Base-by-base conservation (phyloP, 169 alveolate species). In the Perkinsus olseni region DNA sequence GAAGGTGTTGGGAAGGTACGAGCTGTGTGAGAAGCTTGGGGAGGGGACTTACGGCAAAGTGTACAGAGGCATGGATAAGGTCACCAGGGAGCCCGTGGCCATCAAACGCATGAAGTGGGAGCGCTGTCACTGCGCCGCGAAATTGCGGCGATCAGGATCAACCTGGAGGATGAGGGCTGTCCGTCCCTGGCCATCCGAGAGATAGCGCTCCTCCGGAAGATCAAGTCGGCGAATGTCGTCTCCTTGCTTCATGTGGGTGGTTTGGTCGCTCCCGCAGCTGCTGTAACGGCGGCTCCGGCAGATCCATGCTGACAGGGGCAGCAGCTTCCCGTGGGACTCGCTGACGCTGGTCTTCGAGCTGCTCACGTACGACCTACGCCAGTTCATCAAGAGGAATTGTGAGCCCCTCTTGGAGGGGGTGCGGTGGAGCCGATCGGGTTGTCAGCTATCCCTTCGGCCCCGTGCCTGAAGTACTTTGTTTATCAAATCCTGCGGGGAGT, bases 31-130 rank as follows among this genome's bases (percentile, higher is more conserved):
- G 93, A 91, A 37, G 92, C 92, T 93, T 95, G 98, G 98, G 74
- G 97, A 96, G 90, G 98, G 98, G 13, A 95, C 98, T 6, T 97
- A 96, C 48, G 98, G 98, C 74, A 93, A 95, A 31, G 98, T 97
- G n/a, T 96, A 96, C 93, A 97, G 96, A 93, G 98, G 97, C 17
- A 92, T 95, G 92, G 96, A 96, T 93, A 97, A 94, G 91, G 95
- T 93, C 92, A 94, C 95, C 4, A 97, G 98, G 38, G 97, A 96
- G 48, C 92, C 93, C 8, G 98, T 96, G 37, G 97, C 97, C 34
- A 74, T 95, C 28, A 95, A 95, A 92, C 94, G 97, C 96, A 34
- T 92, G 95, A 45, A 96, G 96, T 93, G 91, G 62, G 94, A 96
- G 94, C 92, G 94, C 94, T 93, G 95, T 40, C 50, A 40, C 50